Evolutionary conservation across 225 moss, liverwort and hornwort species (phyloP).

Genomic region (Straminergon stramineum): DNA sequence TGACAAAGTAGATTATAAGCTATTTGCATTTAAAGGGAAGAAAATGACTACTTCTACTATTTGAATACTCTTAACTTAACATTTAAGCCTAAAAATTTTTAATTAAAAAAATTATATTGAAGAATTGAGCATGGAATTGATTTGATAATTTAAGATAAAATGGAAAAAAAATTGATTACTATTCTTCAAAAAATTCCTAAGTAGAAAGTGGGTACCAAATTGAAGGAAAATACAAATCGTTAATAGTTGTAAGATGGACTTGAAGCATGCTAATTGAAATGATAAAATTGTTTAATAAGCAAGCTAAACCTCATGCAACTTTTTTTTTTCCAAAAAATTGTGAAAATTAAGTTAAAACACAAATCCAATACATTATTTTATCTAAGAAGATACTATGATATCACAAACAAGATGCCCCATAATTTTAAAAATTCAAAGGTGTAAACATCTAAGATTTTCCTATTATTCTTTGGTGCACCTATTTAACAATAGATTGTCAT

Average conservation of each 20-base stretch:
- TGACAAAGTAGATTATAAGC: accelerated
- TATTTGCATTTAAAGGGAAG: background rate
- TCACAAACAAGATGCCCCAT: background rate
- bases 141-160: accelerated
- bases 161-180: background rate
- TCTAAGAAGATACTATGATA: accelerated
- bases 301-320: accelerated
- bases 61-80: no score
- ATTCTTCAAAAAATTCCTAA: background rate
- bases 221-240: background rate
- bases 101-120: background rate
- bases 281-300: background rate
- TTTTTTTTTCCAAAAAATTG: background rate
- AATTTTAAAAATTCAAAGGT: background rate
- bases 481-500: background rate
- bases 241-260: background rate
- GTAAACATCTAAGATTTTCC: accelerated
- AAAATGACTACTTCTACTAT: accelerated
- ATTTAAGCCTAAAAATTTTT: no score
- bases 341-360: background rate
- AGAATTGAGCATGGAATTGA: no score
- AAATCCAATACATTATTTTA: accelerated
- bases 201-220: background rate
- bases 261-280: background rate
- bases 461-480: accelerated